These are phyloP conservation scores for Aspergillus clavatus DNA, from an alignment of 2,329 filamentous ascomycete genomes.

Conservation along the genomic window DNA sequence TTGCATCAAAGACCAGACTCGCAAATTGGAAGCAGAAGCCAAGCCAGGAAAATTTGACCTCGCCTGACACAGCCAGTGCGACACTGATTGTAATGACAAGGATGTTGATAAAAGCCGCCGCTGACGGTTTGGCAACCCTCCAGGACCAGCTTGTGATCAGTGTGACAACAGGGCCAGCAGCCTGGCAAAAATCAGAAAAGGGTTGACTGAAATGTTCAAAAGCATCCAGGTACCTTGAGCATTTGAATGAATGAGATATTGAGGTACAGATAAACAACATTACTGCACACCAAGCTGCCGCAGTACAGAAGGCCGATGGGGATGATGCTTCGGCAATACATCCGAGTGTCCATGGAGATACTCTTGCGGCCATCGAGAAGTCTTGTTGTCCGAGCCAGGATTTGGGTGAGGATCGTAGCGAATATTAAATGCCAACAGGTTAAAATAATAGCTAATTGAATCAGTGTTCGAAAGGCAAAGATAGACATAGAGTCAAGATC, in stretches of 20 bases:
- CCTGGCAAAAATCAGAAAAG: slow-evolving; percentile 47
- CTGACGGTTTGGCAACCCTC: slow-evolving; percentile 70
- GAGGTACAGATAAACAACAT: slow-evolving; percentile 88
- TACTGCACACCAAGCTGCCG: slow-evolving; percentile 89
- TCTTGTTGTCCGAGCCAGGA: slow-evolving; percentile 79
- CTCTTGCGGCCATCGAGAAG: slow-evolving; percentile 85
- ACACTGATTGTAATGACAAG: slow-evolving; percentile 89
- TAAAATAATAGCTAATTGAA: slow-evolving; percentile 52
- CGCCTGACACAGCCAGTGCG: slow-evolving; percentile 82
- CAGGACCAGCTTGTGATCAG: slow-evolving; percentile 80
- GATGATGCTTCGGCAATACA: slow-evolving; percentile 85
- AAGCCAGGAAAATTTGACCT: slow-evolving; percentile 71
- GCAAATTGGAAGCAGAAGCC: slow-evolving; percentile 63
- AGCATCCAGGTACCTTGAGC: slow-evolving; percentile 69
- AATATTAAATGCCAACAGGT: slow-evolving; percentile 92
- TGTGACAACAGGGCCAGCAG: slow-evolving; percentile 89
- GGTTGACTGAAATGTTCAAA: background rate
- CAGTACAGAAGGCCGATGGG: slow-evolving; percentile 94
- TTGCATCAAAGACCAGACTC: slow-evolving; percentile 70
- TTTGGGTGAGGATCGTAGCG: slow-evolving; percentile 84
- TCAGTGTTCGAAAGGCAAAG: background rate
- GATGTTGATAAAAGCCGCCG: slow-evolving; percentile 82
- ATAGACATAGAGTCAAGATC: background rate
- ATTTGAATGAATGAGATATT: slow-evolving; percentile 97
- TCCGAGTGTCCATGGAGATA: slow-evolving; percentile 86